Conservation (phyloP, 164 flowering plant genomes). For the Magnolia changhungtana region DNA sequence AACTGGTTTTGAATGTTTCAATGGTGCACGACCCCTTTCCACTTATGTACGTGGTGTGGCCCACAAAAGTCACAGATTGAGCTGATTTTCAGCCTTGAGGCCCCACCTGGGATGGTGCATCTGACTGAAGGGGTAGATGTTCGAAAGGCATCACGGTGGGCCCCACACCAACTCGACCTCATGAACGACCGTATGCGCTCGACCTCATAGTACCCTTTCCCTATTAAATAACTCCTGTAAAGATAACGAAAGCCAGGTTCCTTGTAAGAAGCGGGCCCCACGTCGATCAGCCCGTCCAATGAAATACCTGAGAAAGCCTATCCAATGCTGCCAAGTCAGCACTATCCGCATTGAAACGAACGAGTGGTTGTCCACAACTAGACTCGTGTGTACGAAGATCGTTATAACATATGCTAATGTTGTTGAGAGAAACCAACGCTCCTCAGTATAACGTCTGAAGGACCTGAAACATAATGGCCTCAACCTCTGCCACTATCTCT, state of each 20-base stretch:
- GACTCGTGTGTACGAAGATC: not conserved
- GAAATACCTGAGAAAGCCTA: constrained; percentile 4
- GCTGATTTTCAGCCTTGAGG: too few species aligned
- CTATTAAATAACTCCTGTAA: not conserved
- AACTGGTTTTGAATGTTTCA: too few species aligned
- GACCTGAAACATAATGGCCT: constrained; percentile 17
- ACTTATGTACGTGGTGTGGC: too few species aligned
- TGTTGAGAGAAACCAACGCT: not conserved
- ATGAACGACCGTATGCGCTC: too few species aligned
- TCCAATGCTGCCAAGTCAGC: constrained; percentile 17
- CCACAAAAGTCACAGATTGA: too few species aligned
- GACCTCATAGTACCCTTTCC: too few species aligned
- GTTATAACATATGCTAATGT: not conserved
- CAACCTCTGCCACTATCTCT: constrained; percentile 46
- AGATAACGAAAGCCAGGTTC: not conserved
- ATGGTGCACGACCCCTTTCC: too few species aligned
- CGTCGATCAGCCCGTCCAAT: constrained; percentile 9
- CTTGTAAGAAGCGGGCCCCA: not conserved
- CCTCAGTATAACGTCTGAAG: not conserved
- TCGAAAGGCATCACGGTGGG: too few species aligned
- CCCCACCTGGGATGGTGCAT: too few species aligned
- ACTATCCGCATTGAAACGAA: constrained; percentile 18
- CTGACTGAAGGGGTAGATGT: too few species aligned
- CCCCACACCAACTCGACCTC: too few species aligned
- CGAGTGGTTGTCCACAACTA: constrained; percentile 22